Evolutionary conservation across 2,329 filamentous ascomycete genomes (phyloP), one percentile per base, ranked within the genome.

Genomic region (Aspergillus novoparasiticus): DNA sequence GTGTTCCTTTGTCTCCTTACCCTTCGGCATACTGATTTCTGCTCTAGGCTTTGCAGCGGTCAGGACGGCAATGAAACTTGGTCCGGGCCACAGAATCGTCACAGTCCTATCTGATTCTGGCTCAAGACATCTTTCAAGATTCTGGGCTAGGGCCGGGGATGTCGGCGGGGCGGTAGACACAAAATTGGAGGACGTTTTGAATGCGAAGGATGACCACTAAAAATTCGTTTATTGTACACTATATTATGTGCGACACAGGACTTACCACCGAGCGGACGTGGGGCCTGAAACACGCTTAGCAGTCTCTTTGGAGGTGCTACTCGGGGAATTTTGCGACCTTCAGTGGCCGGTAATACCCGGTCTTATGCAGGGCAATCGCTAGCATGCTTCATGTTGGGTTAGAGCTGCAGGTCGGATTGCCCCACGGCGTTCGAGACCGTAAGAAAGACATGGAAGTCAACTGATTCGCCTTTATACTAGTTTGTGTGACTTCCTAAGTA

Each of bases 101-200:
- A 84, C 82, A 1, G 75, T 84, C 19, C 69, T 84, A 51, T 83
- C 81, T 51, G 82, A 84, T 68, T 83, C 81, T n/a, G 82, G 82
- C 4, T 80, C 80, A 53, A 75, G 82, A 55, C 82, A 84, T 71
- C 71, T 84, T n/a, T 84, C 82, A n/a, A 80, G 81, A 59, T 84
- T 84, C 69, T 84, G 82, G 82, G 78, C 79, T 21, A 76, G 78
- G 63, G 80, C 81, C 53, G 82, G 82, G 36, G 76, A 81, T 68
- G 76, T 83, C 59, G 82, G 80, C 41, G 80, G 77, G 23, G 77
- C 78, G 14, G 71, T 76, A 45, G 78, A 80, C 64, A 83, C 79
- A 9, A 82, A 78, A 63, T 71, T 83, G 50, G 78, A 81, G 56
- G 79, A 82, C 65, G 77, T 83, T 46, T 67, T 83, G 57, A 78